Base-by-base conservation (phyloP, 441 rosid species). In the Euphorbia celastroides region DNA sequence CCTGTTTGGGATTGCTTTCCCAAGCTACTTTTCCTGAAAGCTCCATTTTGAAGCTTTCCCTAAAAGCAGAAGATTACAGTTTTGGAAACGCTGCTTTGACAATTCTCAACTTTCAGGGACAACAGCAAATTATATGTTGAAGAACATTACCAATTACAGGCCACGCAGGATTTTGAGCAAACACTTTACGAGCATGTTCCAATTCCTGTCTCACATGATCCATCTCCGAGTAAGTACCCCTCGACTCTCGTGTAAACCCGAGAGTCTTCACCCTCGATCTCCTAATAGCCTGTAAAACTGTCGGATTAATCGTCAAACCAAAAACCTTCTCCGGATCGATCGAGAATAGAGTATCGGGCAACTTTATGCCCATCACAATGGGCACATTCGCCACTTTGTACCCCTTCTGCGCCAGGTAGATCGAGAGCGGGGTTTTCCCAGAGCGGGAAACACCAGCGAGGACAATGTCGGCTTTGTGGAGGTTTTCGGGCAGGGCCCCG, bases 301-400 rank as follows among this genome's bases (percentile, higher is more conserved):
- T 13, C 14, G 94, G 93, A 77, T 87, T 84, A 50, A 90, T 87
- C 23, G 94, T 88, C 75, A 88, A 54, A 34, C 87, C 89, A 68
- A 93, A 90, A 74, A 87, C 81, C 83, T 87, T 90, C 77, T 84
- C 77, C 0, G 86, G 84, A 28, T 93, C 94, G 12, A 84, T 82
- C 66, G 84, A 71, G 71, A 87, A 89, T 42, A 93, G 81, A 66
- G 70, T 70, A 70, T 69, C 84, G n/a, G 96, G 98, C 81, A 86
- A 71, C 36, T 77, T 81, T 2, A 87, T 77, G 34, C 82, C 95
- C 82, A 79, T 90, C 10, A 89, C 93, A 69, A 90, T 79, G n/a
- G 95, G 96, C 72, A 88, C 88, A 50, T 90, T 89, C 2, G 96
- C 95, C 8, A 90, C 96, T 78, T 88, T 84, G 55, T 87, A 89